Evolutionary conservation across 164 flowering plant species (phyloP), one percentile per base, ranked within the genome.

Genomic region (Kalanchoe fedtschenkoi): DNA sequence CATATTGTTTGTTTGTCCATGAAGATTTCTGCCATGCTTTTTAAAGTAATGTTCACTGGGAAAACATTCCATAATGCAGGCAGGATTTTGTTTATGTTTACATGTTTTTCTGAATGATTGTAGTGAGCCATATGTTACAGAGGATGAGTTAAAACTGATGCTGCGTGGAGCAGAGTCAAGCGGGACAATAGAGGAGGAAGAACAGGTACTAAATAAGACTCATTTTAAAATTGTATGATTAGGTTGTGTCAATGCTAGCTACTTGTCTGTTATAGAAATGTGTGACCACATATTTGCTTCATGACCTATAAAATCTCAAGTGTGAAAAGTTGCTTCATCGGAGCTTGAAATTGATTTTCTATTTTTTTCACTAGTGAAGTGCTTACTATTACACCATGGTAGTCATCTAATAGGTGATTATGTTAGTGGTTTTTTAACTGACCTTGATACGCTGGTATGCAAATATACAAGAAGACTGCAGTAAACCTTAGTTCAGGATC

Each of bases 171-270:
- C 97, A 68, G 93, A 89, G 69, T 65, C 85, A 63, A 91, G 97
- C 76, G 99, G 97, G 33, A 91, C 96, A 30, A 95, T 95, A 56
- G 97, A 95, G 76, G 97, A 95, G 77, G 97, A 95, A 69, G 99
- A 91, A 66, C 96, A 95, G 97, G 97, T 95, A 80, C 43, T 58
- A 5, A 2, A 28, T 2, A 64, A 22, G 16, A 33, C 61, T 62
- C 38, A 13, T 10, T 61, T 28, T 56, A 39, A 2, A n/a, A 42
- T 10, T 5, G 22, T 34, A 10, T 62, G 41, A 19, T 22, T 62
- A 14, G 57, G 30, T 4, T 61, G 14, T 24, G 10, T 65, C 58
- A 47, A 24, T 10, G 44, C 24, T 24, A 57, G 35, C 26, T 33
- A 32, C n/a, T 33, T 11, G 22, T 44, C 39, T 8, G 39, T 37